Evolutionary conservation across 2,329 filamentous ascomycete genomes (phyloP), one percentile per base, ranked within the genome.

Genomic region (Periconia digitata): DNA sequence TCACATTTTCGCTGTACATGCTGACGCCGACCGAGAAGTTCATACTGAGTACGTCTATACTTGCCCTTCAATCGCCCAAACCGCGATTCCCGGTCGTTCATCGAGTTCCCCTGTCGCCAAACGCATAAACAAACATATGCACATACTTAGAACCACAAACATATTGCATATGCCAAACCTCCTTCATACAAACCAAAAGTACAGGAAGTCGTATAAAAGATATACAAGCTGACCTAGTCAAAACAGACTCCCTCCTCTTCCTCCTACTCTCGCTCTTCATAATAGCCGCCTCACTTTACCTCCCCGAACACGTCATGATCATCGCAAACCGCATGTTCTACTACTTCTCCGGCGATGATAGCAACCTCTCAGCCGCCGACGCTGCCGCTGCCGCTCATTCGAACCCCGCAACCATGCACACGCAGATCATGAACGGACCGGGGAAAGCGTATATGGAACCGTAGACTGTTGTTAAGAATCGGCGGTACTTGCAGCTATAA

Each of bases 1-100:
- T 97, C 71, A 96, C 92, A 12, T 94, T 95, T 74, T 87, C 89
- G 52, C 83, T 97, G 21, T 97, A 99, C 80, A 97, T 99, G 89
- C 87, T 96, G 63, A 96, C 92, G 32, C 88, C 91, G 1, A 91
- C 88, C 44, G 94, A 99, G 79, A 96, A 96, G 73, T 92, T 96
- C 74, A 86, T 96, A 63, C 95, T 97, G 76, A 97, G 94, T 97
- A 82, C 49, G 90, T 75, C 27, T 10, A 12, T 32, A 13, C 27
- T 32, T 15, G 12, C 27, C 27, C n/a, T 27, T 32, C 27, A 10
- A 15, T 15, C 27, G 27, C 10, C 43, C 42, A 24, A 4, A 32
- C 34, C 13, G n/a, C 34, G 15, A 6, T 36, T 17, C 27, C n/a
- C n/a, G 27, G n/a, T n/a, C 27, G 27, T 32, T 8, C 27, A 32